Conservation (phyloP, 352 stramenopile genomes). For the Phytophthora pini region DNA sequence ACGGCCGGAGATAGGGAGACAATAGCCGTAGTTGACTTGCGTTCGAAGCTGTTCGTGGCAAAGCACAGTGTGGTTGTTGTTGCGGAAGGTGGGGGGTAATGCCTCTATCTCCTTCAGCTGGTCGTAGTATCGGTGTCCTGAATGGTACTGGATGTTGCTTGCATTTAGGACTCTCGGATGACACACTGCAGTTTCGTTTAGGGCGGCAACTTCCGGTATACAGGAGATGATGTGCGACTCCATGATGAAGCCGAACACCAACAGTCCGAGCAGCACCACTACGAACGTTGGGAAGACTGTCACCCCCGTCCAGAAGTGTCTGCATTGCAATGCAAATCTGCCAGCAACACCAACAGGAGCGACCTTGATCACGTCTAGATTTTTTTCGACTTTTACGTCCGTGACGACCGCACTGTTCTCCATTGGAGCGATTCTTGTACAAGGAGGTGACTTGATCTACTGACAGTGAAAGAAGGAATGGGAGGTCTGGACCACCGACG, state of each 20-base stretch:
- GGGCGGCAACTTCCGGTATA: background rate
- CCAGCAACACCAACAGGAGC: background rate
- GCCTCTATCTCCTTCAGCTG: constrained; percentile 8
- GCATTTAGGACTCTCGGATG: constrained; percentile 4
- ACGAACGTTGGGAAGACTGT: constrained; percentile 13
- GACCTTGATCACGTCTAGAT: constrained; percentile 1
- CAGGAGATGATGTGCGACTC: constrained; percentile 3
- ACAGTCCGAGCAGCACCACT: constrained; percentile 12
- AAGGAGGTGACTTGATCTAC: background rate
- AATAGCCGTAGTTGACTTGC: constrained; percentile 28
- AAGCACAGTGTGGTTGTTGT: constrained; percentile 18
- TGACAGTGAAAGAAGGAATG: background rate
- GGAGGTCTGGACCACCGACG: background rate
- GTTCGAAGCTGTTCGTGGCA: constrained; percentile 15
- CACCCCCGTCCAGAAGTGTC: constrained; percentile 12
- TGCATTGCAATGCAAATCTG: background rate
- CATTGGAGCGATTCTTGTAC: background rate
- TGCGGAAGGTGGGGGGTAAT: constrained; percentile 27
- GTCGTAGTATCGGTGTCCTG: constrained; percentile 17
- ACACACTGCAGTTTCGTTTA: constrained; percentile 4
- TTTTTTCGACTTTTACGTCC: constrained; percentile 11
- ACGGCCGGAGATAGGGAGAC: constrained; percentile 52
- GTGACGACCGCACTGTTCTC: background rate
- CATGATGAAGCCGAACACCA: constrained; percentile 17
- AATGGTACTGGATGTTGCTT: constrained; percentile 15